Evolutionary conservation across 805 yeast species (phyloP).

Genomic region (Metschnikowia peoriensis): DNA sequence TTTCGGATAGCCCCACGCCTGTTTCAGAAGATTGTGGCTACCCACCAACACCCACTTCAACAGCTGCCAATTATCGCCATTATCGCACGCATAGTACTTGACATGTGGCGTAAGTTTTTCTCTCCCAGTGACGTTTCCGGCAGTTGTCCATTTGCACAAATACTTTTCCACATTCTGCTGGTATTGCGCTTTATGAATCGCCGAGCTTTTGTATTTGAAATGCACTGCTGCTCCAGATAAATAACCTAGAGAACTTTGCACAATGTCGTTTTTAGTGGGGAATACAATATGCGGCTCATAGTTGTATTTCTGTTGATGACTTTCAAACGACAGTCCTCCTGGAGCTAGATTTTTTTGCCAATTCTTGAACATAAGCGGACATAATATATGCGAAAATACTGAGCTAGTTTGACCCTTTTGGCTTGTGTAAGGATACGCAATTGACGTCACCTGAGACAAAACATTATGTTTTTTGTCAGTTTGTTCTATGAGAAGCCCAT

Average conservation of each 20-base stretch:
- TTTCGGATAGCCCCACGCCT: constrained; percentile 70
- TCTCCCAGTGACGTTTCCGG: constrained; percentile 26
- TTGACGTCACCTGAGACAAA: constrained; percentile 48
- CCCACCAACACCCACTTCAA: constrained; percentile 72
- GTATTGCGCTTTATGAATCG: constrained; percentile 34
- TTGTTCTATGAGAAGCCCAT: constrained; percentile 26
- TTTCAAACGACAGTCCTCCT: constrained; percentile 21
- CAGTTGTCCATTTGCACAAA: constrained; percentile 45
- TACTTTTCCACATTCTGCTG: constrained; percentile 39
- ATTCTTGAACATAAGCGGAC: constrained; percentile 42
- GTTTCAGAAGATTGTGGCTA: constrained; percentile 70
- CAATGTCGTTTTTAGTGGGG: constrained; percentile 44
- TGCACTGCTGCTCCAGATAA: constrained; percentile 51
- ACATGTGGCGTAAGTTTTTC: constrained; percentile 58
- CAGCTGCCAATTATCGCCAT: constrained; percentile 48
- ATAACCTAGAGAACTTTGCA: constrained; percentile 43
- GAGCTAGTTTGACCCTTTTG: constrained; percentile 31
- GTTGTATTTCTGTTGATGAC: constrained; percentile 25
- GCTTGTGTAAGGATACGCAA: constrained; percentile 43
- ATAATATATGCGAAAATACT: constrained; percentile 46
- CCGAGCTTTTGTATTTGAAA: constrained; percentile 33
- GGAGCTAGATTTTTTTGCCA: constrained; percentile 24
- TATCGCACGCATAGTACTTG: constrained; percentile 59
- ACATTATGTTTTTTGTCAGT: constrained; percentile 24
- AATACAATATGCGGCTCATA: constrained; percentile 39